Evolutionary conservation across 2,329 filamentous ascomycete genomes (phyloP), one percentile per base, ranked within the genome.

Genomic region (Acrocalymma vagum): DNA sequence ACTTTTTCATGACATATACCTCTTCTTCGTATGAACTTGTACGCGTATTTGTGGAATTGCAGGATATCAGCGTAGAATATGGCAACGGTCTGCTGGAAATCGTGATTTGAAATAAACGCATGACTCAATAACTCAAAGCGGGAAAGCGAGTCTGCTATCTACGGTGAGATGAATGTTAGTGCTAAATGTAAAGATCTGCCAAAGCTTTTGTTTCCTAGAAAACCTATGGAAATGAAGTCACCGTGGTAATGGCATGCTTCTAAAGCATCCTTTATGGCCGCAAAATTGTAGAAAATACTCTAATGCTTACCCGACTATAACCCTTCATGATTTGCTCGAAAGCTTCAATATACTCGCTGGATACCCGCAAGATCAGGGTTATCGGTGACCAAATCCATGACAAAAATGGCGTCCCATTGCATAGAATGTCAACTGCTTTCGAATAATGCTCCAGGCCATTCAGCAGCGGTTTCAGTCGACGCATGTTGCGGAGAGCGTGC

Each of bases 51-150:
- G 33, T 80, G 77, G 24, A 80, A 80, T 9, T 71, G 45, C 0
- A 80, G 57, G 14, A 80, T 77, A n/a, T 80, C 74, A 1, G 67
- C 55, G 26, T 79, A 80, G 21, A 77, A 74, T 0, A 73, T 41
- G 0, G 72, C 73, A 0, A 79, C 44, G 0, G 71, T 65, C 9
- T 70, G 50, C 22, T 78, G 72, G 21, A 80, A 71, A 0, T 70
- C 53, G 0, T 44, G 20, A 5, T 73, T 52, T 0, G 34, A 38
- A 1, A 25, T 29, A 14, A 74, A 75, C 0, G 64, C 45, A 1
- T 53, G 6, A 3, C 53, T 43, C 0, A 78, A 55, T 0, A 65
- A 45, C 18, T 66, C 51, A 43, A 79, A 76, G 0, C 75, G 58
- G 1, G 50, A 47, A 2, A 80, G 51, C 0, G 63, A 56, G 0